These are phyloP conservation scores for Cytospora chrysosperma DNA, from an alignment of 2,329 filamentous ascomycete genomes.

Conservation along the genomic window DNA sequence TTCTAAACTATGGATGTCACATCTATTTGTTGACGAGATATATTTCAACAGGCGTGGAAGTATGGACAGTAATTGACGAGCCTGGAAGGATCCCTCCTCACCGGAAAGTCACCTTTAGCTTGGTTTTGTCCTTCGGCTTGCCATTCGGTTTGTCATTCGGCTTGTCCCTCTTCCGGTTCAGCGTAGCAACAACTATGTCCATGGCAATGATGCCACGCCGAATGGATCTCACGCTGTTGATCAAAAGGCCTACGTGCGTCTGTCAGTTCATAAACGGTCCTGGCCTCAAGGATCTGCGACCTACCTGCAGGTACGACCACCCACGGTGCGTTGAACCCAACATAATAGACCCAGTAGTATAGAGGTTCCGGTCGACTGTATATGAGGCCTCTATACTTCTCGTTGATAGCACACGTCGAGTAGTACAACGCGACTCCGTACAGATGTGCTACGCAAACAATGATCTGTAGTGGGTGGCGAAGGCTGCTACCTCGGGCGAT, in stretches of 20 bases:
- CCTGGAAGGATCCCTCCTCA: neutral
- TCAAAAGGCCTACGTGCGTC: constrained; percentile 5
- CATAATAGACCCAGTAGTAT: constrained; percentile 65
- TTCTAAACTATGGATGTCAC: neutral
- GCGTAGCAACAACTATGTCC: constrained; percentile 12
- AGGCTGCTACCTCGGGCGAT: constrained; percentile 44
- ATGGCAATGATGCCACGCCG: constrained; percentile 16
- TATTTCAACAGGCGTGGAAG: neutral
- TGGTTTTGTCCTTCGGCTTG: too few relatives aligned
- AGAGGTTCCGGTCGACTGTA: constrained; percentile 59
- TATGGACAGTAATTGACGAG: neutral
- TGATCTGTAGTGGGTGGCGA: constrained; percentile 52
- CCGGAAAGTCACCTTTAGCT: constrained; percentile 7
- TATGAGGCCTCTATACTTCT: constrained; percentile 42
- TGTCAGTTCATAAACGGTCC: neutral
- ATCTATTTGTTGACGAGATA: neutral
- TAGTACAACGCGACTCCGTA: constrained; percentile 66
- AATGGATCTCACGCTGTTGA: constrained; percentile 12
- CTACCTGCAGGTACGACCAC: constrained; percentile 54
- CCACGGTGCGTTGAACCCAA: constrained; percentile 62
- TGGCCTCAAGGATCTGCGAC: constrained; percentile 29
- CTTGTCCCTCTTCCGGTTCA: constrained; percentile 12
- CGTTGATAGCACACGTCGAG: constrained; percentile 53
- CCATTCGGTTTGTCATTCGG: neutral
- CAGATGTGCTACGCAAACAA: constrained; percentile 53